Base-by-base conservation (phyloP, 208 protist genomes). In the Vickermania spadyakhi region DNA sequence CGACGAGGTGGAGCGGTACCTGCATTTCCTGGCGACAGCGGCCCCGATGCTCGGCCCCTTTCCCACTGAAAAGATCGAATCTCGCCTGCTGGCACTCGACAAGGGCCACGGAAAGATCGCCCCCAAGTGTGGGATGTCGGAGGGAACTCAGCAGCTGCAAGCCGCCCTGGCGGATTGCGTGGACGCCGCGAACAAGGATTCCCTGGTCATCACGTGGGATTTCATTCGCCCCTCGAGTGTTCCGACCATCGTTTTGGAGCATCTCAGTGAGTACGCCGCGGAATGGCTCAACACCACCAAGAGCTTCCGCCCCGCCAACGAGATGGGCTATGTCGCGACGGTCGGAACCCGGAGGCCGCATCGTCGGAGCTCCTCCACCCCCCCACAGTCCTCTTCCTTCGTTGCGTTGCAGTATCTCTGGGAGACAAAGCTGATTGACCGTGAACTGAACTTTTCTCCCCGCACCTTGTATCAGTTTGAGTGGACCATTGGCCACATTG, bases 181-280 rank as follows among this genome's bases (percentile, higher is more conserved):
- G 13, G 60, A 70, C 0, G 23, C 66, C 0, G 26, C 73, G 0
- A 60, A 58, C 53, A 55, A 26, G 28, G 76, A 83, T 49, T 31
- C 61, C 7, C 68, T 90, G 42, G 55, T 73, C 28, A 80, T 84
- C 54, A 68, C 79, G 28, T 86, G 76, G 74, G 72, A 83, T 30
- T 26, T 71, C 36, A 21, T 90, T 13, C 28, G 73, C 49, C 77
- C 74, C 28, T 72, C 58, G 30, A 25, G 29, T 27, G 45, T 70
- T 18, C 62, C 42, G 14, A 27, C 13, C 4, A 56, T 56, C 28
- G 72, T 72, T 28, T 31, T 58, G 2, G 21, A 29, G 13, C 58
- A 57, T 7, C 62, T 77, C 21, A 25, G 53, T 2, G 14, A 11
- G 13, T 59, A 68, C 31, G 57, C 25, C 22, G 52, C 52, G 11